Base-by-base conservation (phyloP, 2,329 filamentous ascomycete species). In the Diaporthe caulivora region DNA sequence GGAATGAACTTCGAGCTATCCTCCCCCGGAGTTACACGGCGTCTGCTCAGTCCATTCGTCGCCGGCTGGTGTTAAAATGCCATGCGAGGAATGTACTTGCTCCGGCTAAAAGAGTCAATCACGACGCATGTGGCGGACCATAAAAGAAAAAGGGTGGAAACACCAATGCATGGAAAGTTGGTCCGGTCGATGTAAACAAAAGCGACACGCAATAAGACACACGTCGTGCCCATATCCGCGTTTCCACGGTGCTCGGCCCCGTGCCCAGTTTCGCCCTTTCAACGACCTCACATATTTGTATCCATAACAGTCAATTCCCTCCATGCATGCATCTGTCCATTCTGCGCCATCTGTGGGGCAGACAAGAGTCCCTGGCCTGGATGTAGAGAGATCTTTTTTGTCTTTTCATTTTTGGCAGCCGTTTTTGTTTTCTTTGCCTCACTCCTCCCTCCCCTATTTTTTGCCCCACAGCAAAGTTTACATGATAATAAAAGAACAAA, bases 171-270 rank as follows among this genome's bases (percentile, higher is more conserved):
- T 53, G 62, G 31, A n/a, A 31, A 34, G 47, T 51, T 53, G 47
- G n/a, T 53, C 53, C 44, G 62, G 62, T 67, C 47, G 62, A 67
- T 67, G 53, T 53, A 53, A 67, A 67, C 62, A 67, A 37, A 8
- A 40, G 31, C 40, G 62, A 67, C 62, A 40, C 62, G 62, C 62
- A 67, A 53, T 31, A 67, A 53, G 62, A 53, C 47, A 60, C 57
- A 67, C 44, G 62, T 40, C 62, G 31, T 67, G 62, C 47, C 62
- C 31, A 47, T 34, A 67, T 53, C 47, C 26, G 31, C 51, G 51
- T 65, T 15, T 51, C 62, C 47, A 53, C 2, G 47, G 47, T 26
- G 60, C n/a, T 18, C 31, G 15, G n/a, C 13, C 21, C n/a, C 44
- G 34, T 26, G n/a, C n/a, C 26, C 62, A 31, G 31, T 15, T 7